These are phyloP conservation scores for Yamadazyma scolyti DNA, from an alignment of 805 yeast species.

Conservation along the genomic window DNA sequence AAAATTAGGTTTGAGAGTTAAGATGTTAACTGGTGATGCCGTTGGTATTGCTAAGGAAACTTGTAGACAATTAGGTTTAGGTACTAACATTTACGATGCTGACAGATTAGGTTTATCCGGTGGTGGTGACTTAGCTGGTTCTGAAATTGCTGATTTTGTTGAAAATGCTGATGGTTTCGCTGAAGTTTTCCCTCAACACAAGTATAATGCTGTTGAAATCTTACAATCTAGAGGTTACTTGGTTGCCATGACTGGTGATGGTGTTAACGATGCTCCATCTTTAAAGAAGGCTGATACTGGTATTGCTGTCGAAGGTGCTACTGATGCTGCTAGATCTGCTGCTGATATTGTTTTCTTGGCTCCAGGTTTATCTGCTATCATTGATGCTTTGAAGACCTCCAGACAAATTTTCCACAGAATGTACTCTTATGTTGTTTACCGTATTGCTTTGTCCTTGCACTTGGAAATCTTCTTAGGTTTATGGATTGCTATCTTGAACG, in stretches of 20 bases:
- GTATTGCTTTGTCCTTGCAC: constrained; percentile 93
- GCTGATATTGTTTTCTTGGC: constrained; percentile 93
- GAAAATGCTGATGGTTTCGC: constrained; percentile 98
- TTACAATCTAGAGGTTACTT: constrained; percentile 94
- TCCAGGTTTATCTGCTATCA: constrained; percentile 92
- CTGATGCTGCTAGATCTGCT: constrained; percentile 96
- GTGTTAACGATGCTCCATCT: constrained; percentile 98
- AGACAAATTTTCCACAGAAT: constrained; percentile 98
- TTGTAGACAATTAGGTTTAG: constrained; percentile 95
- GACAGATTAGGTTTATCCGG: constrained; percentile 96
- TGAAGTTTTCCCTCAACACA: constrained; percentile 98
- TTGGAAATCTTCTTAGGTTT: constrained; percentile 92
- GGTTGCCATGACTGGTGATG: constrained; percentile 99
- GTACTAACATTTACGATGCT: constrained; percentile 95
- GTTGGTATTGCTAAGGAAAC: constrained; percentile 99
- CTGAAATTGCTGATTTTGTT: constrained; percentile 95
- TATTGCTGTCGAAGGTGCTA: constrained; percentile 98
- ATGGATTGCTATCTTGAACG: constrained; percentile 93
- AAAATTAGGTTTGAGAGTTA: constrained; percentile 86
- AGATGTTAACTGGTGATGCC: constrained; percentile 99
- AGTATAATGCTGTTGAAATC: constrained; percentile 92
- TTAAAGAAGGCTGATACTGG: constrained; percentile 89
- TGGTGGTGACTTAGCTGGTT: constrained; percentile 93
- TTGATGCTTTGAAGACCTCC: constrained; percentile 88
- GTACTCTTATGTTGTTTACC: constrained; percentile 97